Evolutionary conservation across 2,329 filamentous ascomycete genomes (phyloP).

Genomic region (Graphiopsis chlorocephala): DNA sequence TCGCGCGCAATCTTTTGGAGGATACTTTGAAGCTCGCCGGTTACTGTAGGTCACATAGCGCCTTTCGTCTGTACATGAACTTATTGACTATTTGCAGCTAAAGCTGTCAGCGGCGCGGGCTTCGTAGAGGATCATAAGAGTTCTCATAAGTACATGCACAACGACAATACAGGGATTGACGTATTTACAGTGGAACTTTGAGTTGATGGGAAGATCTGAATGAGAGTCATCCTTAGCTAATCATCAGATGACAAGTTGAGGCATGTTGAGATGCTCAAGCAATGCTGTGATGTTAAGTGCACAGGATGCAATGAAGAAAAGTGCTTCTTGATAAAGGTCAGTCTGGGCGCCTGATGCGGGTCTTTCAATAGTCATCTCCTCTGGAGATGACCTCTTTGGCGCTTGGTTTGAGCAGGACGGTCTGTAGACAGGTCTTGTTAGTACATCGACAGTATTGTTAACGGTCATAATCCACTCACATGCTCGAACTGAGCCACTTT

Average conservation of each 20-base stretch:
- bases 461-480: conserved; percentile 55
- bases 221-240: neutral
- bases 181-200: neutral
- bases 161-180: neutral
- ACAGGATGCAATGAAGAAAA: neutral
- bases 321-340: neutral
- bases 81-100: neutral
- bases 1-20: neutral
- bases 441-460: neutral
- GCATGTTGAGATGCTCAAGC: neutral
- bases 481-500: conserved; percentile 95
- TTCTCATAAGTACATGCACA: neutral
- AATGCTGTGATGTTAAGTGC: neutral
- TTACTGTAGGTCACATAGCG: neutral
- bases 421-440: conserved; percentile 37
- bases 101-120: neutral
- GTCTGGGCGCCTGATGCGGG: neutral
- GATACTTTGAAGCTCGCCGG: neutral
- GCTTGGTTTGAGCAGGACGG: conserved; percentile 40
- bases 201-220: neutral
- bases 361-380: conserved; percentile 37
- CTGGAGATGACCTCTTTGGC: conserved; percentile 43
- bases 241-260: neutral
- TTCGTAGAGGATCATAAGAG: neutral
- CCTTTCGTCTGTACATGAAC: neutral